A percentile compares a stretch with the other conserved stretches of the same genome.
These are phyloP conservation scores for Cladosporium sp. DNA, from an alignment of 2,329 filamentous ascomycete genomes.

Conservation along the genomic window DNA sequence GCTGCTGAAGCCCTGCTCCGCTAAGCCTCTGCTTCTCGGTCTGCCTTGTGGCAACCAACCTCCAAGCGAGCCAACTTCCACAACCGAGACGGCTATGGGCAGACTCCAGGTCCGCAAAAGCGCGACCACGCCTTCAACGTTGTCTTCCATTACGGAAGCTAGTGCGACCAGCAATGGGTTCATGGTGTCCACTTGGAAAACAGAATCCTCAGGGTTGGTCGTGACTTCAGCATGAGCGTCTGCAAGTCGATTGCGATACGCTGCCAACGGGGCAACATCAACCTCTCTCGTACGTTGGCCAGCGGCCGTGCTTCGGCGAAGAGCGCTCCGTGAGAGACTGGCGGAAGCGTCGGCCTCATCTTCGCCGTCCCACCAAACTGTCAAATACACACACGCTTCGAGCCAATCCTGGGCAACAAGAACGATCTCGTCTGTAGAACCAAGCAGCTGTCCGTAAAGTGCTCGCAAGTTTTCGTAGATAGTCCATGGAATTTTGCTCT, in stretches of 20 bases:
- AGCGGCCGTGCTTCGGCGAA: slow-evolving; percentile 34
- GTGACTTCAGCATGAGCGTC: slow-evolving; percentile 67
- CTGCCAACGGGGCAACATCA: slow-evolving; percentile 58
- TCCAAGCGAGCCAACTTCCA: slow-evolving; percentile 79
- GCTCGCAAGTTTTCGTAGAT: slow-evolving; percentile 82
- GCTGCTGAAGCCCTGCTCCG: slow-evolving; percentile 69
- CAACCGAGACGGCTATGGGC: slow-evolving; percentile 72
- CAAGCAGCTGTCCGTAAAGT: slow-evolving; percentile 78
- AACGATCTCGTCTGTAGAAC: slow-evolving; percentile 73
- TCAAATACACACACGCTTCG: slow-evolving; percentile 78
- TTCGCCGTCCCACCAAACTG: slow-evolving; percentile 91
- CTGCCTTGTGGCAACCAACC: slow-evolving; percentile 71
- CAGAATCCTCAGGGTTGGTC: slow-evolving; percentile 62
- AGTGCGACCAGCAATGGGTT: slow-evolving; percentile 78
- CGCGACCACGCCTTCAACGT: slow-evolving; percentile 72
- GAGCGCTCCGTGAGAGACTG: slow-evolving; percentile 47
- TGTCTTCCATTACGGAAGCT: slow-evolving; percentile 79
- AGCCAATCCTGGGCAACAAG: slow-evolving; percentile 85
- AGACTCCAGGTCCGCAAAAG: slow-evolving; percentile 80
- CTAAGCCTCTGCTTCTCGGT: slow-evolving; percentile 52
- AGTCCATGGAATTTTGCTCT: slow-evolving; percentile 84
- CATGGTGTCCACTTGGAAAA: slow-evolving; percentile 72
- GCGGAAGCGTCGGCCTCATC: slow-evolving; percentile 52
- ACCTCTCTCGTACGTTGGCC: slow-evolving; percentile 46
- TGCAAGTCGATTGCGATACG: slow-evolving; percentile 73